Evolutionary conservation across 2,329 filamentous ascomycete species (phyloP).

Genomic region (Paraphoma chrysanthemicola): DNA sequence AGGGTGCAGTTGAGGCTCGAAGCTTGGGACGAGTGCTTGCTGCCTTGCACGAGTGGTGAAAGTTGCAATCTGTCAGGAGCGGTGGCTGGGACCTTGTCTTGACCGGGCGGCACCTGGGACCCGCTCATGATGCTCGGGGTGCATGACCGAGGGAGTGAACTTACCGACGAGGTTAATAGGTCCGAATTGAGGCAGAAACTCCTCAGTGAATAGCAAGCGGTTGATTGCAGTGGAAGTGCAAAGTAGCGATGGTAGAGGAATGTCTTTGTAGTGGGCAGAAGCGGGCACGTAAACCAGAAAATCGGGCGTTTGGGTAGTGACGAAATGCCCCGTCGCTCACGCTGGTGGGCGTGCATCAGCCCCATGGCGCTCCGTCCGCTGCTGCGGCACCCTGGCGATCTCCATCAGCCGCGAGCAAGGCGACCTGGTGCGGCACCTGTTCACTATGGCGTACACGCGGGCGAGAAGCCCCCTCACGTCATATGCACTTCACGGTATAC

Average conservation of each 20-base stretch:
- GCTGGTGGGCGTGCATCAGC: slow-evolving; percentile 29
- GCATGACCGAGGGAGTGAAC: slow-evolving; percentile 30
- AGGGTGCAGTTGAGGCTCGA: slow-evolving; percentile 10
- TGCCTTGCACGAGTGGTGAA: slow-evolving; percentile 21
- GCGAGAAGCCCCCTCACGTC: slow-evolving; percentile 13
- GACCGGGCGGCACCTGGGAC: slow-evolving; percentile 30
- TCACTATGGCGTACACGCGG: not conserved
- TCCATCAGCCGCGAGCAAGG: slow-evolving; percentile 25
- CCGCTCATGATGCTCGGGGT: slow-evolving; percentile 37
- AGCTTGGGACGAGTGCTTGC: slow-evolving; percentile 20
- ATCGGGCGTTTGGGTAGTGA: slow-evolving; percentile 41
- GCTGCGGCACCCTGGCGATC: slow-evolving; percentile 37
- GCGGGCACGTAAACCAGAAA: slow-evolving; percentile 42
- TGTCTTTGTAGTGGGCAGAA: slow-evolving; percentile 31
- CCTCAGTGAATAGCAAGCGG: not conserved
- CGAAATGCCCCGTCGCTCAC: slow-evolving; percentile 39
- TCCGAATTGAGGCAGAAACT: slow-evolving; percentile 8
- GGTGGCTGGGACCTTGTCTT: slow-evolving; percentile 34
- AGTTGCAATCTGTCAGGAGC: slow-evolving; percentile 46
- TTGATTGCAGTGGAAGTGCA: slow-evolving; percentile 3
- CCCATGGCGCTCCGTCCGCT: slow-evolving; percentile 21
- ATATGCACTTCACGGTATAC: slow-evolving; percentile 6
- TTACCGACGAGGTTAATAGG: slow-evolving; percentile 33
- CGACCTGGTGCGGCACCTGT: not conserved
- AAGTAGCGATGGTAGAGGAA: slow-evolving; percentile 5